These are phyloP conservation scores for Vinca major DNA, from an alignment of 305 asterid genomes.

Conservation along the genomic window DNA sequence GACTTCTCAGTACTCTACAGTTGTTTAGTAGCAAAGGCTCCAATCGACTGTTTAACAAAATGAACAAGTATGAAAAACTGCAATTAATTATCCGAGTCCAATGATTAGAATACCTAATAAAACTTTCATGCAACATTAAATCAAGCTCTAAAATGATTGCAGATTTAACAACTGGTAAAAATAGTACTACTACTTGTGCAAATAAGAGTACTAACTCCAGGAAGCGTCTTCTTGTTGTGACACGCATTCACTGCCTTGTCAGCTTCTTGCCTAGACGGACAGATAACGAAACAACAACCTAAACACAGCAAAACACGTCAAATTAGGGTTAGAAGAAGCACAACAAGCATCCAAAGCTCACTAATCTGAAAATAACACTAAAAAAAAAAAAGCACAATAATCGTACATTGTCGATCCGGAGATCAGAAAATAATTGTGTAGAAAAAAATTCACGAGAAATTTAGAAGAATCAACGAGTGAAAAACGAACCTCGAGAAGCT, in stretches of 20 bases:
- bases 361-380: slow-evolving; percentile 16
- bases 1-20: neutral
- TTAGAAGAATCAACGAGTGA: slow-evolving; percentile 13
- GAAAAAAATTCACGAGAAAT: slow-evolving; percentile 8
- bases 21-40: neutral
- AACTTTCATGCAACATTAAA: slow-evolving; percentile 5
- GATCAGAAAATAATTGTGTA: neutral
- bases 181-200: neutral
- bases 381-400: slow-evolving; percentile 13
- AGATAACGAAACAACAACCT: slow-evolving; percentile 72
- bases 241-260: slow-evolving; percentile 72
- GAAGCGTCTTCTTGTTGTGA: slow-evolving; percentile 71
- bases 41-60: neutral
- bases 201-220: slow-evolving; percentile 53
- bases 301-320: slow-evolving; percentile 9
- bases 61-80: neutral
- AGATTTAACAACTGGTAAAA: neutral
- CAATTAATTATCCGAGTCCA: slow-evolving; percentile 12
- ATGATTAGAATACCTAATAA: neutral
- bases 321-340: slow-evolving; percentile 34
- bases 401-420: slow-evolving; percentile 45
- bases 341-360: slow-evolving; percentile 13
- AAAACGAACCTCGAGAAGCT: slow-evolving; percentile 56
- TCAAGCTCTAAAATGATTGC: neutral
- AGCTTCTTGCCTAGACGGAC: slow-evolving; percentile 88